Evolutionary conservation across 768 basidiomycete species (phyloP).

Genomic region (Gautieria morchelliformis): DNA sequence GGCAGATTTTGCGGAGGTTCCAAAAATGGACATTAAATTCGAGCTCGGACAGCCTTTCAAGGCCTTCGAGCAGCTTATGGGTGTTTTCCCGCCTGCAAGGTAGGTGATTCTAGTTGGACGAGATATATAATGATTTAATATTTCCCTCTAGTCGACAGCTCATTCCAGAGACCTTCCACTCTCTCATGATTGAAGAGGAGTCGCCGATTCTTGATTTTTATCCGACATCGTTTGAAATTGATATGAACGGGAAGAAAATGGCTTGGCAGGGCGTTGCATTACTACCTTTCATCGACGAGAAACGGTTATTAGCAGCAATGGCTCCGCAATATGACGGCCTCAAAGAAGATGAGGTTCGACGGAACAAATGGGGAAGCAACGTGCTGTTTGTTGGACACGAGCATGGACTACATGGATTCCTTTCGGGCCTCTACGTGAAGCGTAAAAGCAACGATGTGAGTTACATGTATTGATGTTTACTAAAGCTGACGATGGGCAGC

Average conservation of each 20-base stretch:
- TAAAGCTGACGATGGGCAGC: constrained; percentile 34
- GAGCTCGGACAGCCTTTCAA: constrained; percentile 81
- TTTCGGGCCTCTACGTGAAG: constrained; percentile 86
- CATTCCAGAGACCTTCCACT: constrained; percentile 79
- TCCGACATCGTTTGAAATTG: constrained; percentile 83
- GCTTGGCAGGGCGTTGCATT: constrained; percentile 98
- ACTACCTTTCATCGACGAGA: constrained; percentile 89
- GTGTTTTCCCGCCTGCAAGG: constrained; percentile 94
- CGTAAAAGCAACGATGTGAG: constrained; percentile 71
- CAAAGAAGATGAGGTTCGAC: constrained; percentile 67
- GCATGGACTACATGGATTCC: constrained; percentile 77
- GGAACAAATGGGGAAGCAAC: constrained; percentile 82
- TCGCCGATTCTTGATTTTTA: constrained; percentile 98
- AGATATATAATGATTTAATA: background rate
- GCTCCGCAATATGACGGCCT: constrained; percentile 52
- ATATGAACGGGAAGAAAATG: constrained; percentile 99
- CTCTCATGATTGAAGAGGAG: constrained; percentile 75
- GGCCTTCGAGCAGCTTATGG: constrained; percentile 96
- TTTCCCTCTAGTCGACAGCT: constrained; percentile 60
- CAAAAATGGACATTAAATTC: constrained; percentile 72
- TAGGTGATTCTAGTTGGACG: constrained; percentile 22
- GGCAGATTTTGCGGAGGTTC: constrained; percentile 78
- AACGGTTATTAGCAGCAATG: constrained; percentile 79
- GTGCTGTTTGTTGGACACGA: constrained; percentile 77
- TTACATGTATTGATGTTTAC: background rate